Evolutionary conservation across 2,329 filamentous ascomycete species (phyloP), one percentile per base, ranked within the genome.

Genomic region (Atkinsonella texensis): DNA sequence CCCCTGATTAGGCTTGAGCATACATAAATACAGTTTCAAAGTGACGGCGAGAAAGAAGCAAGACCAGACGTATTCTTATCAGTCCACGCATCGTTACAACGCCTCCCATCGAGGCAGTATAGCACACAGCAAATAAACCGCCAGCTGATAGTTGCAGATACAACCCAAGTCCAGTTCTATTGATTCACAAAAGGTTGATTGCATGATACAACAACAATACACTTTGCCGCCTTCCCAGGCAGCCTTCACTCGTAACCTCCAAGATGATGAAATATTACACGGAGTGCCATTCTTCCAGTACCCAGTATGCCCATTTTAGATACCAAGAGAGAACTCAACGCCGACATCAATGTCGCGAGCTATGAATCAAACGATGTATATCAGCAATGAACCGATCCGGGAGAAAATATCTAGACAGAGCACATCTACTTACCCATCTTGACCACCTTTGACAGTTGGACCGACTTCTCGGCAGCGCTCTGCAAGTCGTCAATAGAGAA

Each of bases 401-500:
- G 5, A 17, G 18, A 28, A 23, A 11, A 17, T 10, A 38, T 31
- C 5, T 9, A 15, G 23, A 15, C 42, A 23, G 12, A 31, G 20
- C 11, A 20, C 48, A 33, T 35, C 40, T 18, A 79, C 84, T 76
- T 74, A 87, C 84, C 88, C 84, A 95, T 87, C 84, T 97, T 97
- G 64, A 98, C 93, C 60, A 98, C 87, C 82, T 96, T 97, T 64
- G 89, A 96, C 72, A 98, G 91, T 74, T 98, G 91, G 58, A 98
- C 93, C 32, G 90, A 87, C 80, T 95, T 97, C 81, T 97, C 93
- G 58, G 93, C 93, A 42, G 93, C 93, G 67, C 75, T 93, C 75
- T 98, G 93, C 63, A 98, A 81, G 74, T 98, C 93, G 68, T 97
- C 91, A 57, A 98, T 97, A 65, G 88, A 94, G 81, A 98, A 98